These are phyloP conservation scores for Fusarium camptoceras DNA, from an alignment of 2,329 filamentous ascomycete genomes.

Conservation along the genomic window DNA sequence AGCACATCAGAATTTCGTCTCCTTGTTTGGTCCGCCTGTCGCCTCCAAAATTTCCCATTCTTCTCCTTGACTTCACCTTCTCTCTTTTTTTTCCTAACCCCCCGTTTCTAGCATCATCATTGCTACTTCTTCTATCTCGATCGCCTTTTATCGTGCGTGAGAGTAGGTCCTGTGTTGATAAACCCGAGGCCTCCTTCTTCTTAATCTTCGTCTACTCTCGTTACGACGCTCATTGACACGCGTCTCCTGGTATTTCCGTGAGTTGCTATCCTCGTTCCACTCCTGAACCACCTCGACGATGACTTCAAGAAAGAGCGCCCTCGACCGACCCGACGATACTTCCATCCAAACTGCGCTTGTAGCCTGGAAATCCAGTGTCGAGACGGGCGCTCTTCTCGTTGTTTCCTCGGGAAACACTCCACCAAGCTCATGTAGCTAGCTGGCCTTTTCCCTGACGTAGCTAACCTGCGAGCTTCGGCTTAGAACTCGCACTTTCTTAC, in stretches of 20 bases:
- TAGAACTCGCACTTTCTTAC: constrained; percentile 50
- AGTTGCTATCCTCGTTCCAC: constrained; percentile 45
- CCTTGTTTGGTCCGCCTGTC: constrained; percentile 45
- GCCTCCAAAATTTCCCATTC: constrained; percentile 49
- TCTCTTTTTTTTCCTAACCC: constrained; percentile 41
- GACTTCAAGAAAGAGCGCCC: constrained; percentile 34
- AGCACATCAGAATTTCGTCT: constrained; percentile 52
- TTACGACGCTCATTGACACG: constrained; percentile 51
- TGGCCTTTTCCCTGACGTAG: constrained; percentile 44
- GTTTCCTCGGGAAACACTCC: constrained; percentile 15
- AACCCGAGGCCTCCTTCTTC: constrained; percentile 42
- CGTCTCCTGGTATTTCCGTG: constrained; percentile 48
- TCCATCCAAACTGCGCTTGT: constrained; percentile 15
- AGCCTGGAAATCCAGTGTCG: constrained; percentile 2
- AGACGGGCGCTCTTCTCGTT: constrained; percentile 15
- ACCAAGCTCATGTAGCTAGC: constrained; percentile 40
- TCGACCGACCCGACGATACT: constrained; percentile 24
- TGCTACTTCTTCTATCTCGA: constrained; percentile 52
- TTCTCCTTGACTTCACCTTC: constrained; percentile 44
- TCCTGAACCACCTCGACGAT: constrained; percentile 19
- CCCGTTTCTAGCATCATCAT: constrained; percentile 51
- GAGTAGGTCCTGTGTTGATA: constrained; percentile 41
- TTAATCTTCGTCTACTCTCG: constrained; percentile 46
- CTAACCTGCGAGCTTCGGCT: constrained; percentile 37
- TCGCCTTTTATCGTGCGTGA: constrained; percentile 46